Evolutionary conservation across 805 yeast species (phyloP).

Genomic region (Phaffomyces thermotolerans): DNA sequence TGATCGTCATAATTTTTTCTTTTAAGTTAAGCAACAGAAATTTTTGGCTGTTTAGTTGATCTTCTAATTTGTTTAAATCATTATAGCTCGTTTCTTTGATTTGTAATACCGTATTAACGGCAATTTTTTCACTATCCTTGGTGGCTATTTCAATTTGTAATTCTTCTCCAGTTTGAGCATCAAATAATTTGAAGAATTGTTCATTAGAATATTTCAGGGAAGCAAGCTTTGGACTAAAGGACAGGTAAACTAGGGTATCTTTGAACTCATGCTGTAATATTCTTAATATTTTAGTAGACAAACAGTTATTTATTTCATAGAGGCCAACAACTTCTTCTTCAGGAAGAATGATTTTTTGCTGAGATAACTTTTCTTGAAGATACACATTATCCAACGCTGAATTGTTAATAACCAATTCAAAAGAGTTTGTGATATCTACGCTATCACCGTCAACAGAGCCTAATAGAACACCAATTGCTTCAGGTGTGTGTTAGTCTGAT

Average conservation of each 20-base stretch:
- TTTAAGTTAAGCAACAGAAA: constrained; percentile 5
- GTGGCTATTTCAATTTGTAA: constrained; percentile 6
- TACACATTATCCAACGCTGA: neutral
- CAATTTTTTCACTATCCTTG: constrained; percentile 10
- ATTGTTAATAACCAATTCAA: constrained; percentile 5
- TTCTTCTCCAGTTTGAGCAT: constrained; percentile 3
- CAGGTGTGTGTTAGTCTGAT: neutral
- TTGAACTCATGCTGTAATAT: neutral
- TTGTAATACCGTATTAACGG: constrained; percentile 8
- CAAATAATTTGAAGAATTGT: constrained; percentile 4
- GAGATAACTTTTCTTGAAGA: constrained; percentile 7
- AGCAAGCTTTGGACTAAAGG: constrained; percentile 6
- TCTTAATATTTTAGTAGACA: neutral
- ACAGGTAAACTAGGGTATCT: neutral
- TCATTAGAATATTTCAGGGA: constrained; percentile 6
- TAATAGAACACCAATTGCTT: constrained; percentile 4
- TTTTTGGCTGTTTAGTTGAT: constrained; percentile 7
- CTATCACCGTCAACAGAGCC: constrained; percentile 1
- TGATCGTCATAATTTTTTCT: constrained; percentile 3
- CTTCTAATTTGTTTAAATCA: constrained; percentile 5
- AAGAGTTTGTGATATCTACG: constrained; percentile 7
- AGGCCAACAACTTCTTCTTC: constrained; percentile 10
- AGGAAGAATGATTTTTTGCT: constrained; percentile 7
- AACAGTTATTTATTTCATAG: constrained; percentile 3
- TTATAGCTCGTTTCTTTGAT: constrained; percentile 7